Evolutionary conservation across 1,139 yeast genomes (phyloP).

Genomic region (Pneumocystis murina): DNA sequence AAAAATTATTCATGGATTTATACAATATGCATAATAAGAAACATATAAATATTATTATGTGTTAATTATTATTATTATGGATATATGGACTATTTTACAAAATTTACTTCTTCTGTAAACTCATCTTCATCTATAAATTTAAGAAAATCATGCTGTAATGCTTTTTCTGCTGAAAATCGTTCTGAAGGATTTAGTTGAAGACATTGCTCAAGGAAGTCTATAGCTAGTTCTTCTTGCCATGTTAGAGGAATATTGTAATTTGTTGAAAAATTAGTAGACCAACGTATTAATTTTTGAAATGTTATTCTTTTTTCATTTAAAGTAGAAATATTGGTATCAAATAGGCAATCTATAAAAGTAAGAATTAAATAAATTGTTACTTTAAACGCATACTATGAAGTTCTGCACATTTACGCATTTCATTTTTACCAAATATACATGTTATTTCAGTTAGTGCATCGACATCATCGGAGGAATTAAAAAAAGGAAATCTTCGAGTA

Average conservation of each 20-base stretch:
- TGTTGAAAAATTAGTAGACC: conserved; percentile 22
- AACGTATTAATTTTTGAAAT: conserved; percentile 27
- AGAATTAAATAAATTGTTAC: not conserved
- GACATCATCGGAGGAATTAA: conserved; percentile 78
- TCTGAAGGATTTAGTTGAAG: conserved; percentile 43
- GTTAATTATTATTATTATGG: not conserved
- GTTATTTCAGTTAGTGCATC: conserved; percentile 83
- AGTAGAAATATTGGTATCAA: conserved; percentile 49
- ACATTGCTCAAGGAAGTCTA: conserved; percentile 40
- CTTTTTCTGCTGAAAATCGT: conserved; percentile 42
- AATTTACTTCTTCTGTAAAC: not conserved
- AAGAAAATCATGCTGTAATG: conserved; percentile 43
- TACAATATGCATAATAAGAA: not conserved
- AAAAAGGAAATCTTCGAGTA: conserved; percentile 65
- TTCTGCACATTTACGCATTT: conserved; percentile 59
- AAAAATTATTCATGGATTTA: not conserved
- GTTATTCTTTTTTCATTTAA: conserved; percentile 25
- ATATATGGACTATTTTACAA: not conserved
- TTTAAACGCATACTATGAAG: conserved; percentile 47
- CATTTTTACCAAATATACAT: conserved; percentile 64
- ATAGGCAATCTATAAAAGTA: conserved; percentile 35
- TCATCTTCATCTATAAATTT: conserved; percentile 5
- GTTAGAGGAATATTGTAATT: conserved; percentile 1
- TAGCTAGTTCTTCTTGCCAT: conserved; percentile 26
- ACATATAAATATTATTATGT: not conserved